These are phyloP conservation scores for Lactarius psammicola DNA, from an alignment of 768 basidiomycete species.

Conservation along the genomic window DNA sequence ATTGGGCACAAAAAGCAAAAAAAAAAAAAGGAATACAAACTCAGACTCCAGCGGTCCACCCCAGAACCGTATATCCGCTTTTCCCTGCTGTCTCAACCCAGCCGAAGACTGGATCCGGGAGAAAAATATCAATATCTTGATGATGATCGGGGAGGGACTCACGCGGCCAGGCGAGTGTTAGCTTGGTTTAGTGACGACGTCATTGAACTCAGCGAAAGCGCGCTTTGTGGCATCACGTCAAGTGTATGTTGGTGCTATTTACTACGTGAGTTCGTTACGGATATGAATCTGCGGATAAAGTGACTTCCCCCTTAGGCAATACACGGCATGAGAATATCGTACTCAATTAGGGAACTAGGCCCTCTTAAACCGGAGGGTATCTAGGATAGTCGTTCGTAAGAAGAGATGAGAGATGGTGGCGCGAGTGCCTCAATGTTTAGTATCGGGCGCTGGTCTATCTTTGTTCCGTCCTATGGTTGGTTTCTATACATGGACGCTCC, in stretches of 20 bases:
- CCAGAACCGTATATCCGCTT: background rate
- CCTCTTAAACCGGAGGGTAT: background rate
- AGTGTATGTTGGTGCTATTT: background rate
- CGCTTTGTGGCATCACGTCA: background rate
- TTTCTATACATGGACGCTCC: background rate
- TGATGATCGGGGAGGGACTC: background rate
- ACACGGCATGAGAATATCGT: background rate
- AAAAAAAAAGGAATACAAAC: constrained; percentile 1
- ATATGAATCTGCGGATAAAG: background rate
- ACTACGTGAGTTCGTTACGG: background rate
- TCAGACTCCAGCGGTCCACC: constrained; percentile 6
- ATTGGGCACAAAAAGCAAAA: no score
- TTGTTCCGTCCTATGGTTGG: background rate
- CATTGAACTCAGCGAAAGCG: background rate
- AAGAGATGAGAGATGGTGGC: background rate
- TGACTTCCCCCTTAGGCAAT: no score
- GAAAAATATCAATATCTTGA: background rate
- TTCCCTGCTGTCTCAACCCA: background rate
- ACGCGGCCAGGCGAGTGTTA: background rate
- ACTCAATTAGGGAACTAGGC: background rate
- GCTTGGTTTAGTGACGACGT: background rate
- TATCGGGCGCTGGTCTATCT: background rate
- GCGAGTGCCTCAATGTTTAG: background rate
- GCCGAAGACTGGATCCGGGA: background rate
- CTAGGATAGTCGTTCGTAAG: no score